phyloP scores from a whole-genome alignment of 1,139 yeast genomes.

The Saccharomyces uvarum region DNA sequence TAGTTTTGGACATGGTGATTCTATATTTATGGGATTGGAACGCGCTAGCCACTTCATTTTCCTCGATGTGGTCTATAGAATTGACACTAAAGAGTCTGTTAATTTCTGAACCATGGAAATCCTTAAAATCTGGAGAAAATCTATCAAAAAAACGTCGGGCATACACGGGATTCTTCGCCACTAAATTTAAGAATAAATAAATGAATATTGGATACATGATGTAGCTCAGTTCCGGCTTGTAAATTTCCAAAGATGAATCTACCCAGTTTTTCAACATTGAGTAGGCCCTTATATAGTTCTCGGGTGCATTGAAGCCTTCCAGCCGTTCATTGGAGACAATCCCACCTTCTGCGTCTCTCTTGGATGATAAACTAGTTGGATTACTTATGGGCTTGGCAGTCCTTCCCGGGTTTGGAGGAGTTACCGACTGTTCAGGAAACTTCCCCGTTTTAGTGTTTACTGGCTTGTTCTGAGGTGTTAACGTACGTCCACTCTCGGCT shows the following conservation, averaged over 20 bases:
- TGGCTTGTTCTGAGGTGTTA: conserved; percentile 44
- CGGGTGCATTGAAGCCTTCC: conserved; percentile 46
- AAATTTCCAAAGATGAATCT: conserved; percentile 82
- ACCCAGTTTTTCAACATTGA: conserved; percentile 80
- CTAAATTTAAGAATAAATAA: conserved; percentile 75
- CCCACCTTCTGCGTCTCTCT: conserved; percentile 36
- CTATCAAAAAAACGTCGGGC: conserved; percentile 73
- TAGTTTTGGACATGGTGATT: conserved; percentile 71
- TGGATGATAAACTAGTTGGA: conserved; percentile 33
- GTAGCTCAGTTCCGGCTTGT: conserved; percentile 79
- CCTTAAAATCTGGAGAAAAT: conserved; percentile 63
- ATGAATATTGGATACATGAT: conserved; percentile 85
- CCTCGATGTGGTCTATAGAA: conserved; percentile 71
- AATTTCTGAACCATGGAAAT: conserved; percentile 74
- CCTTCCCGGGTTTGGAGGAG: conserved; percentile 31
- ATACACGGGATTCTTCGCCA: conserved; percentile 51
- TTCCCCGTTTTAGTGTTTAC: conserved; percentile 26
- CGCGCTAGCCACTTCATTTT: conserved; percentile 71
- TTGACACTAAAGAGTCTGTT: conserved; percentile 65
- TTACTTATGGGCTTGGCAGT: conserved; percentile 36
- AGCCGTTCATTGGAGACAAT: conserved; percentile 21
- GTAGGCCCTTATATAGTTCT: conserved; percentile 69
- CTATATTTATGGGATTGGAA: conserved; percentile 69
- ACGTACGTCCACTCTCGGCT: conserved; percentile 72
- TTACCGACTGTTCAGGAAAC: conserved; percentile 31